phyloP scores from a whole-genome alignment of 1,139 yeast genomes.

The Debaryomyces coudertii region DNA sequence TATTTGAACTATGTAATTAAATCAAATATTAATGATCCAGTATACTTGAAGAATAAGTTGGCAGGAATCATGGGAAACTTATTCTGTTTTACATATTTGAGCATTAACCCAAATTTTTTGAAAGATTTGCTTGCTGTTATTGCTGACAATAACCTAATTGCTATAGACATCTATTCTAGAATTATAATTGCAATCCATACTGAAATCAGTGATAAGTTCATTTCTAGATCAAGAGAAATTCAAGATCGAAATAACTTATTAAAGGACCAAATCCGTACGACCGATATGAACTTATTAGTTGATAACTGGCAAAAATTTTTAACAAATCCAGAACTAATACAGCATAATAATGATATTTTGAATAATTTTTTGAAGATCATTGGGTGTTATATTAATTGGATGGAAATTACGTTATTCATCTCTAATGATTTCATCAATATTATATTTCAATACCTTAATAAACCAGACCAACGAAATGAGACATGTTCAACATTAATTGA shows the following conservation, averaged over 20 bases:
- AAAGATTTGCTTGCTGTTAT: slow-evolving; percentile 56
- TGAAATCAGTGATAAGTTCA: slow-evolving; percentile 91
- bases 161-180: slow-evolving; percentile 77
- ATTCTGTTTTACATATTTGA: slow-evolving; percentile 67
- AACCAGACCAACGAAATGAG: slow-evolving; percentile 48
- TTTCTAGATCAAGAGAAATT: slow-evolving; percentile 62
- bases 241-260: slow-evolving; percentile 69
- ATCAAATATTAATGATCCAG: slow-evolving; percentile 50
- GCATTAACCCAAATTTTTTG: slow-evolving; percentile 68
- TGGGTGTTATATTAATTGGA: slow-evolving; percentile 93
- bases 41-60: slow-evolving; percentile 74
- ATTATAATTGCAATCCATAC: slow-evolving; percentile 76
- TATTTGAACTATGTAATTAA: slow-evolving; percentile 37
- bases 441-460: slow-evolving; percentile 64
- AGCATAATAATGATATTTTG: slow-evolving; percentile 48
- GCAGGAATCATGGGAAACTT: slow-evolving; percentile 73
- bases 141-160: slow-evolving; percentile 44
- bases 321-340: slow-evolving; percentile 23
- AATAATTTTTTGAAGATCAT: slow-evolving; percentile 66
- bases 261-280: slow-evolving; percentile 79
- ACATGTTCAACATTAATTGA: slow-evolving; percentile 80
- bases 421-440: slow-evolving; percentile 64
- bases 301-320: slow-evolving; percentile 70
- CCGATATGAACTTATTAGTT: slow-evolving; percentile 73
- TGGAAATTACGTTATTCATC: slow-evolving; percentile 81